Base-by-base conservation (phyloP, 768 basidiomycete species). In the Tricholoma matsutake region DNA sequence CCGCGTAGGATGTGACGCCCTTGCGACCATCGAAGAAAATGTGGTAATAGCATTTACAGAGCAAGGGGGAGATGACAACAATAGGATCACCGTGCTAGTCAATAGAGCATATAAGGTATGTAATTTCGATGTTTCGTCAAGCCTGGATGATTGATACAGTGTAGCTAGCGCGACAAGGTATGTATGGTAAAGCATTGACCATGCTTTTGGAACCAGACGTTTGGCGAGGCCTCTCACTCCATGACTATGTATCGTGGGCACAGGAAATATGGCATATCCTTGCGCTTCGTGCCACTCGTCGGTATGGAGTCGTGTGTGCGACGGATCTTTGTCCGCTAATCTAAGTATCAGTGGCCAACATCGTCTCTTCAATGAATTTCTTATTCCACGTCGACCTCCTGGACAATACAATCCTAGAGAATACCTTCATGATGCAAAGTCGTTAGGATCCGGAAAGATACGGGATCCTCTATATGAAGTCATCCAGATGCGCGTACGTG, bases 231-330 rank as follows among this genome's bases (percentile, higher is more conserved):
- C 73, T 94, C 52, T 79, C 80, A 11, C 70, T 90, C 18, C 75
- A 80, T 37, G 87, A 89, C 69, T 90, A 90, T 70, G 74, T 76
- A n/a, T 73, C 79, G 34, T 94, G 93, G 92, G 86, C 88, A 18
- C 77, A 79, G 53, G 83, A 88, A 68, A 81, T 93, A 49, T 94
- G 92, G 93, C 84, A 91, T 68, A 82, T 91, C 57, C 76, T 94
- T 28, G 81, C 80, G 11, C 71, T 92, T 61, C 82, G 88, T 22
- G 83, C 87, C 11, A 85, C 83, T 60, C 85, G 92, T 57, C 82
- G 87, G 92, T 90, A 69, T 43, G 76, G 70, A 45, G 43, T 34
- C 37, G 59, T n/a, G 56, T 45, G 47, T 63, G 53, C 37, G 37
- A 39, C 14, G 25, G 32, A 51, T 54, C 49, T 29, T 16, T 16